These are phyloP conservation scores for Camelina hispida DNA, from an alignment of 345 rosid genomes.

Conservation along the genomic window DNA sequence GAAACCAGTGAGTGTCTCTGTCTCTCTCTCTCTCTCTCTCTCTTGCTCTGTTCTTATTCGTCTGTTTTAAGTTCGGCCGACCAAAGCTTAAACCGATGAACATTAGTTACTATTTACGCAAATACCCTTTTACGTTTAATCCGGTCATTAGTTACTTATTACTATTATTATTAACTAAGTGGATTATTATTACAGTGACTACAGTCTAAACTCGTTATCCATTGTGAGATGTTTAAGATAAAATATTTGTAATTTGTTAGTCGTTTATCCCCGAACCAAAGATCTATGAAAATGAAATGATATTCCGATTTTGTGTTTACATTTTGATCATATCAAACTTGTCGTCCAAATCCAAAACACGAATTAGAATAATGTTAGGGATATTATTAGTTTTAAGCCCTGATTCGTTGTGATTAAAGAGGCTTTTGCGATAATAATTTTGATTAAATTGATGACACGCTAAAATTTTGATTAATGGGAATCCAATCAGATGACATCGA, in stretches of 20 bases:
- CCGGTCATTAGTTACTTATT: background rate
- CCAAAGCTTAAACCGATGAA: slow-evolving; percentile 17
- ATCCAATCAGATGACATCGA: slow-evolving; percentile 42
- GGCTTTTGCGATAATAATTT: background rate
- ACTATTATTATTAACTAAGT: background rate
- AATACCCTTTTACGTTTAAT: slow-evolving; percentile 28
- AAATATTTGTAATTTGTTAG: background rate
- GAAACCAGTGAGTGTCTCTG: background rate
- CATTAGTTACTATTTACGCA: slow-evolving; percentile 9
- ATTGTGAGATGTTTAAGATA: no score
- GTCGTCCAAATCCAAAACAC: slow-evolving; percentile 34
- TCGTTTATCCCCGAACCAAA: slow-evolving; percentile 7
- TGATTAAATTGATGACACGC: slow-evolving; percentile 6
- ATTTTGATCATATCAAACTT: background rate
- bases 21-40: background rate
- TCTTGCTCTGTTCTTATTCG: slow-evolving; percentile 19
- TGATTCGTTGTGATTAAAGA: slow-evolving; percentile 20
- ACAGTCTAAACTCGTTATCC: background rate
- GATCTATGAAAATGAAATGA: slow-evolving; percentile 11
- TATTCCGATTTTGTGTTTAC: slow-evolving; percentile 2
- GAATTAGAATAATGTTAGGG: background rate
- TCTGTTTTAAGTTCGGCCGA: slow-evolving; percentile 36
- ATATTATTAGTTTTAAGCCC: slow-evolving; percentile 18
- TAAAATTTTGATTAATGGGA: slow-evolving; percentile 8
- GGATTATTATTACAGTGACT: background rate